Percentiles rank a stretch among this genome's conserved stretches.
These are phyloP conservation scores for Ensete ventricosum DNA, from an alignment of 176 grass and related monocot species.

Conservation along the genomic window DNA sequence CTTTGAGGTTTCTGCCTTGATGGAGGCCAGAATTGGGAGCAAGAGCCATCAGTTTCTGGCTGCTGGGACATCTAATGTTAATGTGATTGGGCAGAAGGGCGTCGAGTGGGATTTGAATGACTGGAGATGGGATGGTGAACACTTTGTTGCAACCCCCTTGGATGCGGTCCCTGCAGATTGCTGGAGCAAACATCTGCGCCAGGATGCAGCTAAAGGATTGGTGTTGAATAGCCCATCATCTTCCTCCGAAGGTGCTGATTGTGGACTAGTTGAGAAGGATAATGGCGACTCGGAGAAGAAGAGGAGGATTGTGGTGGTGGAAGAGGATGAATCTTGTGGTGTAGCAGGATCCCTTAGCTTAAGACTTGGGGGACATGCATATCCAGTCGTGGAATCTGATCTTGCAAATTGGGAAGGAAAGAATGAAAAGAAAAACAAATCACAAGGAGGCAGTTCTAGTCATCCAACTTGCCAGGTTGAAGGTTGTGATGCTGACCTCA, in stretches of 20 bases:
- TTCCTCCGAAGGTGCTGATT: constrained; percentile 43
- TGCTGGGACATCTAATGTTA: constrained; percentile 15
- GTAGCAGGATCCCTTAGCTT: constrained; percentile 34
- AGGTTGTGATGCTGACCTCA: constrained; percentile 70
- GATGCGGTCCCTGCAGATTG: constrained; percentile 15
- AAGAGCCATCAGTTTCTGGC: constrained; percentile 5
- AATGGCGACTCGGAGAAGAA: constrained; percentile 59
- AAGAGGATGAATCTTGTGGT: constrained; percentile 15
- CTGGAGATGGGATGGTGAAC: constrained; percentile 23
- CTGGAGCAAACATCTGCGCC: constrained; percentile 18
- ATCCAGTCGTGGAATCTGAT: not conserved
- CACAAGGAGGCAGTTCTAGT: constrained; percentile 47
- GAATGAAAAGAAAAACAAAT: constrained; percentile 55
- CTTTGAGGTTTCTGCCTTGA: not conserved
- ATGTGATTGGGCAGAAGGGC: constrained; percentile 1
- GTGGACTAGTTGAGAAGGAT: constrained; percentile 7
- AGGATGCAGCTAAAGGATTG: not conserved
- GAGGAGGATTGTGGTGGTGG: constrained; percentile 44
- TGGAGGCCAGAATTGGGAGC: constrained; percentile 21
- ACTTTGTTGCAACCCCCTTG: constrained; percentile 46
- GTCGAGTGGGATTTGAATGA: constrained; percentile 29
- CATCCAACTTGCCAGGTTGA: constrained; percentile 68
- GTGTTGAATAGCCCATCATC: constrained; percentile 41
- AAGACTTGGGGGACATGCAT: constrained; percentile 23
- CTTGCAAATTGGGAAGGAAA: not conserved